phyloP scores from a whole-genome alignment of 139 green algal genomes.

The Chloropicon primus region DNA sequence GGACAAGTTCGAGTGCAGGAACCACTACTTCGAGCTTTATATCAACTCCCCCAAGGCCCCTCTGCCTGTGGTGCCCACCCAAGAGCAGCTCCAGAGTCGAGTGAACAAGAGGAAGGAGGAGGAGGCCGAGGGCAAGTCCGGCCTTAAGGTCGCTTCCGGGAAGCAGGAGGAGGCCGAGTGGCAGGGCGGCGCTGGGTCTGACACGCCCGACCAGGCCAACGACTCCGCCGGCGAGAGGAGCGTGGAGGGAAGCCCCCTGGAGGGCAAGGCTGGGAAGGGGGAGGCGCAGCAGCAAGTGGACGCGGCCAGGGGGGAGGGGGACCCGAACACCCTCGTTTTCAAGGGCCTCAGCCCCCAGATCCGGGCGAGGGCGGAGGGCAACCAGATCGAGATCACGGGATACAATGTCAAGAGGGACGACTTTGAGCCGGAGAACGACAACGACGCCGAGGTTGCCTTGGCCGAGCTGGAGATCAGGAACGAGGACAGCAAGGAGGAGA shows the following conservation, averaged over 20 bases:
- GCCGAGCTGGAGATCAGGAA: slow-evolving; percentile 47
- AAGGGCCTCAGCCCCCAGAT: background rate
- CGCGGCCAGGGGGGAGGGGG: background rate
- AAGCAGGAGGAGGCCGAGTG: too few relatives aligned
- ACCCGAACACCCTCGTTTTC: background rate
- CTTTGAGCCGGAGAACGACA: slow-evolving; percentile 90
- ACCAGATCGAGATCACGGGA: slow-evolving; percentile 32
- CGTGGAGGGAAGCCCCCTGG: background rate
- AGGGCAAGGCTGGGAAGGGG: background rate
- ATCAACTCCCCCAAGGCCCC: slow-evolving; percentile 51
- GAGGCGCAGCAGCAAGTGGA: background rate
- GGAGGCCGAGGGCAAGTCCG: background rate
- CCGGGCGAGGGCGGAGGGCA: background rate
- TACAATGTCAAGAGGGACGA: slow-evolving; percentile 79
- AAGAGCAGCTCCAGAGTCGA: background rate
- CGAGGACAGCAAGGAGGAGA: slow-evolving; percentile 37
- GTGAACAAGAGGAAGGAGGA: background rate
- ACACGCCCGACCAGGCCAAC: too few relatives aligned
- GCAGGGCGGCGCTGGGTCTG: too few relatives aligned
- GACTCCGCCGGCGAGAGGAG: too few relatives aligned
- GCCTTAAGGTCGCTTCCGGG: too few relatives aligned
- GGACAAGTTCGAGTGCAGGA: slow-evolving; percentile 39
- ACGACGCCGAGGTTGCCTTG: slow-evolving; percentile 66
- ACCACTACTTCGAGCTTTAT: slow-evolving; percentile 75
- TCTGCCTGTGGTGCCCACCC: slow-evolving; percentile 26